Evolutionary conservation across 2,329 filamentous ascomycete genomes (phyloP).

Genomic region (Macrophomina pseudophaseolina): DNA sequence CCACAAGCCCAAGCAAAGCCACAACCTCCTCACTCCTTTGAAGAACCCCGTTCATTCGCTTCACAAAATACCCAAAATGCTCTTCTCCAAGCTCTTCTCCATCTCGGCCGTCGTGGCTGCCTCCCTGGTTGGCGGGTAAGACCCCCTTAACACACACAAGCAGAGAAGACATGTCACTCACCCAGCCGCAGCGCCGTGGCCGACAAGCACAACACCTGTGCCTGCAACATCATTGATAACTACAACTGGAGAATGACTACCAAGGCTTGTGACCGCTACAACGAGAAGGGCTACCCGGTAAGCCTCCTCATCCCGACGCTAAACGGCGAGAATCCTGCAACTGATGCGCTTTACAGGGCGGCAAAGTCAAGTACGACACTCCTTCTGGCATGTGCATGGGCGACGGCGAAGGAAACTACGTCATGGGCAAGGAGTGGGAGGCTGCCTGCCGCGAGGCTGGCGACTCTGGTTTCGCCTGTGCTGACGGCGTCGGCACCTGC

Average conservation of each 20-base stretch:
- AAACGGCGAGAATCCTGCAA: too few species aligned
- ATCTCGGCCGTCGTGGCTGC: background rate
- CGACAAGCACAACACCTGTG: conserved; percentile 6
- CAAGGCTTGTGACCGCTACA: conserved; percentile 5
- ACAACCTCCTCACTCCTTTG: background rate
- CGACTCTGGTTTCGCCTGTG: background rate
- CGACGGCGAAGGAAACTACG: background rate
- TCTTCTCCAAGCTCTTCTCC: conserved; percentile 7
- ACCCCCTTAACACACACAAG: background rate
- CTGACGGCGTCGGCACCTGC: background rate
- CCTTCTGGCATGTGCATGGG: background rate
- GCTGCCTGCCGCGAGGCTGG: conserved; percentile 3
- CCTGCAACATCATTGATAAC: background rate
- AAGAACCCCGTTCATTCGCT: too few species aligned
- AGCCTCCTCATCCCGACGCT: background rate
- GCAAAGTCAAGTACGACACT: background rate
- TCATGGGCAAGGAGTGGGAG: conserved; percentile 13
- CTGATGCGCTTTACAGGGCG: background rate
- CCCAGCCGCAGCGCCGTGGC: background rate
- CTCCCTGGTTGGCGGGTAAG: background rate
- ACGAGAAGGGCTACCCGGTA: conserved; percentile 1
- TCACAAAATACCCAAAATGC: background rate
- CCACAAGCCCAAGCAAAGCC: background rate
- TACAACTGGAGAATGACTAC: conserved; percentile 10
- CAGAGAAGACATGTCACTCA: background rate